Conservation (phyloP, 129 eudicot species). For the Flaveria ramosissima region DNA sequence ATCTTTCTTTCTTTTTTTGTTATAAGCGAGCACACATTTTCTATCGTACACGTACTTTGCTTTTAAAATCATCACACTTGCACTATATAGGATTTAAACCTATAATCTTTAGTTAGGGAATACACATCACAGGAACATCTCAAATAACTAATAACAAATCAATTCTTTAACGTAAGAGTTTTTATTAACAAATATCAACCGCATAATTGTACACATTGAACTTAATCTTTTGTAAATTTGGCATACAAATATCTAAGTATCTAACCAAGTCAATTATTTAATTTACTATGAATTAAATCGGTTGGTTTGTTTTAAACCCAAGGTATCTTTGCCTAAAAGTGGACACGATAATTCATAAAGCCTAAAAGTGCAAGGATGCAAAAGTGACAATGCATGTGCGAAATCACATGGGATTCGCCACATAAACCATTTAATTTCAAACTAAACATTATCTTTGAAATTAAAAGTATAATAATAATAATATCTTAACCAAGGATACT, state of each 20-base stretch:
- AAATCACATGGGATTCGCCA: conserved; percentile 5
- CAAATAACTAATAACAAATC: no score
- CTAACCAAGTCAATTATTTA: background rate
- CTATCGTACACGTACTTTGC: no score
- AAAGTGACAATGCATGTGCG: conserved; percentile 5
- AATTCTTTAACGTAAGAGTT: no score
- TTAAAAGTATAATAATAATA: background rate
- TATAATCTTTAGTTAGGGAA: no score
- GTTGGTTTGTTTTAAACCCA: background rate
- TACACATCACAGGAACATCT: no score
- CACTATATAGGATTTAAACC: no score
- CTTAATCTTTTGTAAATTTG: background rate
- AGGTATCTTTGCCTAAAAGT: background rate
- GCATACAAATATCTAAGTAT: background rate
- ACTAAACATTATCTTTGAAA: background rate
- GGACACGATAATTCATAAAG: background rate
- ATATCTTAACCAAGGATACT: background rate
- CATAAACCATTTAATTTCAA: background rate
- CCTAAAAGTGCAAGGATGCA: conserved; percentile 1
- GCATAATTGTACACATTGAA: no score
- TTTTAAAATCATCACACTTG: no score
- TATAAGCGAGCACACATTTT: no score
- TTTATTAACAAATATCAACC: no score
- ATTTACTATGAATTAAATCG: background rate
- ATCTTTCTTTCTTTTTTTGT: no score